A percentile compares a stretch with the other conserved stretches of the same genome.
Evolutionary conservation across 2,329 filamentous ascomycete genomes (phyloP).

Genomic region (Talaromyces sp.): DNA sequence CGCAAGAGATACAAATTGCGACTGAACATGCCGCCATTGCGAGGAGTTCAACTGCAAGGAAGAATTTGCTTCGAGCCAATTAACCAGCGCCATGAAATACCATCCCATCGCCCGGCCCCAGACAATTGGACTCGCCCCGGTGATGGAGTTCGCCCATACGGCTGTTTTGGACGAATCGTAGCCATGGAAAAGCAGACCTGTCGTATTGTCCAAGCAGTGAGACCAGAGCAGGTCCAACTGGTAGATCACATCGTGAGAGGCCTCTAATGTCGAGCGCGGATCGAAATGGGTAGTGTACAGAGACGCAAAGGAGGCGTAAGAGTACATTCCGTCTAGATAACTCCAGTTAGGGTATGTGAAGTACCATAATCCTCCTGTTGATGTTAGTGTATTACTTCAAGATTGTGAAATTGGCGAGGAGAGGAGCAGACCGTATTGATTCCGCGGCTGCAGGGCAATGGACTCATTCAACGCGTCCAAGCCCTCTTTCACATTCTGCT

Average conservation of each 20-base stretch:
- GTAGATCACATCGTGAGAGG: slow-evolving; percentile 44
- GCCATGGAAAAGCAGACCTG: slow-evolving; percentile 52
- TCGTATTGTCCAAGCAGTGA: slow-evolving; percentile 41
- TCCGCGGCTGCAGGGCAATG: slow-evolving; percentile 23
- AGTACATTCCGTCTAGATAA: slow-evolving; percentile 56
- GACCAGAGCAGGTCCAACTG: slow-evolving; percentile 49
- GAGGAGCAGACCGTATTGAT: slow-evolving; percentile 14
- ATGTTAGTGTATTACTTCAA: neutral
- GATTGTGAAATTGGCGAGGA: neutral
- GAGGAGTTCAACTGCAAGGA: slow-evolving; percentile 26
- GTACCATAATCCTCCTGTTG: slow-evolving; percentile 21
- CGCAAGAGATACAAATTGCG: slow-evolving; percentile 43
- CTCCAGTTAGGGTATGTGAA: slow-evolving; percentile 50
- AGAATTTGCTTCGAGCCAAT: slow-evolving; percentile 50
- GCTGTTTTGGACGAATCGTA: slow-evolving; percentile 52
- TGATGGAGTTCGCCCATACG: slow-evolving; percentile 51
- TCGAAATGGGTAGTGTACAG: slow-evolving; percentile 37
- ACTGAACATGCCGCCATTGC: slow-evolving; percentile 36
- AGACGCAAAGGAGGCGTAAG: slow-evolving; percentile 45
- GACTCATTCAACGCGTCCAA: slow-evolving; percentile 23
- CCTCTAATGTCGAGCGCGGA: slow-evolving; percentile 36
- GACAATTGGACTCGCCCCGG: slow-evolving; percentile 52
- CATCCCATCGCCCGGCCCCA: slow-evolving; percentile 57
- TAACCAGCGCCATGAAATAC: slow-evolving; percentile 53
- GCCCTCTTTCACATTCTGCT: slow-evolving; percentile 16